phyloP scores from a whole-genome alignment of 2,329 filamentous ascomycete species.

The Sporothrix humicola region DNA sequence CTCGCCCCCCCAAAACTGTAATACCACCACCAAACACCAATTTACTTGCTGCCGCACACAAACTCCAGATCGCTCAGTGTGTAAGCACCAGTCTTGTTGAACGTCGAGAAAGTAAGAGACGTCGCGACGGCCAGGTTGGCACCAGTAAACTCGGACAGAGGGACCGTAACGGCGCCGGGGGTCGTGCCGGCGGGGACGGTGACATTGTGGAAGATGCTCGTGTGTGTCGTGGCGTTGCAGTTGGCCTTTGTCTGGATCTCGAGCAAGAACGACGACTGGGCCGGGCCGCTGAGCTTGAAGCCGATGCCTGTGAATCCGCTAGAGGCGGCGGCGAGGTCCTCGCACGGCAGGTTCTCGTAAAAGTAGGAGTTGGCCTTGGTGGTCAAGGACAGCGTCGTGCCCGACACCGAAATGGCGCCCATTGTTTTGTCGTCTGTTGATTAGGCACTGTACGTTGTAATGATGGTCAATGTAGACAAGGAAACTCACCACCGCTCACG shows the following conservation, averaged over 20 bases:
- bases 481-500: constrained; percentile 41
- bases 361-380: constrained; percentile 57
- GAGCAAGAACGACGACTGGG: constrained; percentile 34
- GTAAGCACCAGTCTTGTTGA: constrained; percentile 33
- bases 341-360: constrained; percentile 59
- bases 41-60: constrained; percentile 28
- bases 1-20: background rate
- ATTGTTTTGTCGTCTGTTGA: constrained; percentile 46
- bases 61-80: constrained; percentile 36
- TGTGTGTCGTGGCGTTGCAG: constrained; percentile 46
- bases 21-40: background rate
- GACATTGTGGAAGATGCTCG: constrained; percentile 35
- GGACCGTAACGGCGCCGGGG: constrained; percentile 30
- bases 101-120: constrained; percentile 35
- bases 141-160: constrained; percentile 40
- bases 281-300: constrained; percentile 54
- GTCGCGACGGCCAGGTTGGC: constrained; percentile 53
- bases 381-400: constrained; percentile 56
- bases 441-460: background rate
- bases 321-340: constrained; percentile 48
- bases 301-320: constrained; percentile 55
- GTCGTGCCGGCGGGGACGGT: constrained; percentile 29
- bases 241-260: constrained; percentile 37
- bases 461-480: constrained; percentile 40
- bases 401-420: constrained; percentile 48